Evolutionary conservation across 202 grass and related monocot species (phyloP).

Genomic region (Carex arenaria): DNA sequence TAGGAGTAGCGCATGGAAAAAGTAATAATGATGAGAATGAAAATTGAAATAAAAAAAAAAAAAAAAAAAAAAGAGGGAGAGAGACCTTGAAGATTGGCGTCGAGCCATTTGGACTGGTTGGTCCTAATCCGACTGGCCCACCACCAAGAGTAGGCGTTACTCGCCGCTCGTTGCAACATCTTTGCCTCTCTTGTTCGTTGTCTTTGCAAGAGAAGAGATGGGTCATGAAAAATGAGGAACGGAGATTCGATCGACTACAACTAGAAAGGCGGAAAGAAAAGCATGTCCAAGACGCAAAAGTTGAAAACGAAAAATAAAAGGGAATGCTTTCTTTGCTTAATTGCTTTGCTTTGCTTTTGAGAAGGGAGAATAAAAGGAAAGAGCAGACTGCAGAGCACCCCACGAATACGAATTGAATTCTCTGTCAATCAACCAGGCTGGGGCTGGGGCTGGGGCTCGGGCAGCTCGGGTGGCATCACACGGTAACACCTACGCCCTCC

Average conservation of each 20-base stretch:
- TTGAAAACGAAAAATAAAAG: constrained; percentile 3
- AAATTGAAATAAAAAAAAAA: too few relatives aligned
- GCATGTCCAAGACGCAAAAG: neutral
- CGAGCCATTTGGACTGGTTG: constrained; percentile 89
- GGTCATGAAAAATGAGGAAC: neutral
- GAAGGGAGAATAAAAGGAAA: constrained; percentile 9
- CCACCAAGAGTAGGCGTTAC: constrained; percentile 89
- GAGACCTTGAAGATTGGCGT: constrained; percentile 63
- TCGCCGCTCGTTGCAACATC: constrained; percentile 82
- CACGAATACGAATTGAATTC: too few relatives aligned
- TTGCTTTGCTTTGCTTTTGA: neutral
- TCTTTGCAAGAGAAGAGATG: neutral
- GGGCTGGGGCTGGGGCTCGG: too few relatives aligned
- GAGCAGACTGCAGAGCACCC: too few relatives aligned
- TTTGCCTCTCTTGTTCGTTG: neutral
- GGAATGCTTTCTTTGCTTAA: too few relatives aligned
- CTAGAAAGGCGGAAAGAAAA: constrained; percentile 14
- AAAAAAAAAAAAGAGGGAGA: neutral
- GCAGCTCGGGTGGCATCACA: too few relatives aligned
- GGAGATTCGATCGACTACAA: too few relatives aligned
- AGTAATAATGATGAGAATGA: neutral
- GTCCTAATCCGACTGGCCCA: constrained; percentile 82
- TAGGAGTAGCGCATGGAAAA: too few relatives aligned
- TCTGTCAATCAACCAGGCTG: too few relatives aligned
- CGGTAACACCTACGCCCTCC: too few relatives aligned